Conservation (phyloP, 2,329 filamentous ascomycete genomes). For the Fonsecaea pugnacius region DNA sequence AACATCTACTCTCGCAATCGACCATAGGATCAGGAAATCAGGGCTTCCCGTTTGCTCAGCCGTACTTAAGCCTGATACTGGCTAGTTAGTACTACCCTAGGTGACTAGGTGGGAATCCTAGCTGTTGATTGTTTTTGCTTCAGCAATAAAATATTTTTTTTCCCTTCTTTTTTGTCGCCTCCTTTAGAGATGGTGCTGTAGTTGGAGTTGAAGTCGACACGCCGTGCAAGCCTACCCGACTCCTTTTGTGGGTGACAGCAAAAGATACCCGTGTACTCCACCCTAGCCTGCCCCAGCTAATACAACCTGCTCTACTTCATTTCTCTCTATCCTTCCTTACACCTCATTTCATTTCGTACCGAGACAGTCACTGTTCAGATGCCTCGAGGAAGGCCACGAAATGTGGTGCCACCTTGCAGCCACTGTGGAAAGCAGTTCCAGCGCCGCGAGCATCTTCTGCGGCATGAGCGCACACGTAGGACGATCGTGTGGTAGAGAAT, state of each 20-base stretch:
- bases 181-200: too few relatives aligned
- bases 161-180: background rate
- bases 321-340: too few relatives aligned
- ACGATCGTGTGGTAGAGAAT: slow-evolving; percentile 13
- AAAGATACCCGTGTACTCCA: too few relatives aligned
- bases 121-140: slow-evolving; percentile 33
- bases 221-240: too few relatives aligned
- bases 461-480: slow-evolving; percentile 40
- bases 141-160: background rate
- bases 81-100: slow-evolving; percentile 29
- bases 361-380: background rate
- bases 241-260: too few relatives aligned
- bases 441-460: slow-evolving; percentile 42
- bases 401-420: slow-evolving; percentile 33
- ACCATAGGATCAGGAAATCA: slow-evolving; percentile 33
- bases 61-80: slow-evolving; percentile 31
- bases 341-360: background rate
- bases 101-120: slow-evolving; percentile 31
- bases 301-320: too few relatives aligned
- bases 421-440: slow-evolving; percentile 43
- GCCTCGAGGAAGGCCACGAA: slow-evolving; percentile 24
- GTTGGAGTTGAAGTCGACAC: too few relatives aligned
- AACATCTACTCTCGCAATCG: slow-evolving; percentile 23
- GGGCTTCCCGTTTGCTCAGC: slow-evolving; percentile 36
- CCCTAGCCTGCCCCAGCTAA: too few relatives aligned